Evolutionary conservation across 805 yeast genomes (phyloP).

Genomic region (Scheffersomyces spartinae): DNA sequence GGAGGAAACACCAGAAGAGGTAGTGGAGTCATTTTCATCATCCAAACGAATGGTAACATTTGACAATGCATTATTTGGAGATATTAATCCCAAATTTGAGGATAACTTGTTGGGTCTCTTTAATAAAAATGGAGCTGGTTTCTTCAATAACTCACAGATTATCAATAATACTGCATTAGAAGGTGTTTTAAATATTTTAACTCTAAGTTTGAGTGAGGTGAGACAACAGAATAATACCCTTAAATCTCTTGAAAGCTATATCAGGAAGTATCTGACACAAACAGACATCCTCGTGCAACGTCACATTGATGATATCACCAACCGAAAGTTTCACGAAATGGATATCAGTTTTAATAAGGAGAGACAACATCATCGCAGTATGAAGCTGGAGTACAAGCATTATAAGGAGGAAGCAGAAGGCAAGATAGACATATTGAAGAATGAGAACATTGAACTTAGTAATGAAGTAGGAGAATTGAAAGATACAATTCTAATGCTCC

Average conservation of each 20-base stretch:
- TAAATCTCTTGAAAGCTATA: conserved; percentile 16
- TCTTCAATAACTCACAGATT: conserved; percentile 47
- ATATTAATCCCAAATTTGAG: conserved; percentile 37
- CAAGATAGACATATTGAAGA: no score
- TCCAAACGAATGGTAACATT: conserved; percentile 21
- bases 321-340: no score
- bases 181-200: conserved; percentile 22
- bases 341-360: no score
- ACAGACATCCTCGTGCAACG: no score
- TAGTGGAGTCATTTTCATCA: conserved; percentile 3
- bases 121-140: conserved; percentile 39
- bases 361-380: no score
- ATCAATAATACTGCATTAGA: conserved; percentile 46
- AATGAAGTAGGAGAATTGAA: no score
- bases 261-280: conserved; percentile 20
- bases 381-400: no score
- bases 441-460: no score
- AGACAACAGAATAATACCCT: conserved; percentile 25
- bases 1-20: conserved; percentile 6
- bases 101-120: conserved; percentile 38
- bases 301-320: no score
- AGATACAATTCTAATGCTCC: no score
- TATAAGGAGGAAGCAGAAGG: no score
- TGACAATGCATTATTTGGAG: conserved; percentile 55
- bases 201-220: conserved; percentile 17